Evolutionary conservation across 768 basidiomycete species (phyloP), one percentile per base, ranked within the genome.

Genomic region (Hygrocybe coccinea): DNA sequence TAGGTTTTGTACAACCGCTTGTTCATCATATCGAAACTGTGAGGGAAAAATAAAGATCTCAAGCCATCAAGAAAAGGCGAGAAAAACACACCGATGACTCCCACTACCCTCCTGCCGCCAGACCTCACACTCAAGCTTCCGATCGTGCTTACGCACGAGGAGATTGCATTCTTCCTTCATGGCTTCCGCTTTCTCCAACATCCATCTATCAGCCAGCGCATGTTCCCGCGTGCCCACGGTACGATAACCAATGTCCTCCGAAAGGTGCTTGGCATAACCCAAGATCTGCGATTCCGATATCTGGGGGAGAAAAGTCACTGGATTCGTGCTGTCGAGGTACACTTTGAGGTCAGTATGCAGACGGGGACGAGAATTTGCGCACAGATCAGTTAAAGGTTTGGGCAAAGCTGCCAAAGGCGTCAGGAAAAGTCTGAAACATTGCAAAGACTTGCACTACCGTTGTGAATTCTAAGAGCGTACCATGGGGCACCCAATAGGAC

Each of bases 171-270:
- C 69, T 33, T 69, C 68, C 63, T 84, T 75, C 36, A 95, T 67
- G 43, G 75, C 74, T 52, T 84, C 72, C 2, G 87, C 86, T 62
- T 86, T 81, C 45, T 80, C 71, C 19, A 85, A 64, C 79, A 95
- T 84, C 85, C 92, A 97, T 22, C 76, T 72, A 62, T 97, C 94
- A 3, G 88, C 92, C 24, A 83, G 67, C 0, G 89, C 87, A 71
- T 95, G 92, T 67, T 97, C 93, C 33, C 78, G 77, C 0, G 94
- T 93, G 1, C 95, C 95, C 9, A 95, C 90, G 0, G 90, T 97
- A 47, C 95, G 79, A 71, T 85, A 97, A 1, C 94, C 95, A 45
- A 94, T 91, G 5, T 82, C 84, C 65, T 94, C 92, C 0, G 92
- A 91, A 6, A 92, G 79, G 56, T 85, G 69, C 59, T 79, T 82